Conservation (phyloP, 176 grass and related monocot genomes). For the Dendrocalamus sinicus region DNA sequence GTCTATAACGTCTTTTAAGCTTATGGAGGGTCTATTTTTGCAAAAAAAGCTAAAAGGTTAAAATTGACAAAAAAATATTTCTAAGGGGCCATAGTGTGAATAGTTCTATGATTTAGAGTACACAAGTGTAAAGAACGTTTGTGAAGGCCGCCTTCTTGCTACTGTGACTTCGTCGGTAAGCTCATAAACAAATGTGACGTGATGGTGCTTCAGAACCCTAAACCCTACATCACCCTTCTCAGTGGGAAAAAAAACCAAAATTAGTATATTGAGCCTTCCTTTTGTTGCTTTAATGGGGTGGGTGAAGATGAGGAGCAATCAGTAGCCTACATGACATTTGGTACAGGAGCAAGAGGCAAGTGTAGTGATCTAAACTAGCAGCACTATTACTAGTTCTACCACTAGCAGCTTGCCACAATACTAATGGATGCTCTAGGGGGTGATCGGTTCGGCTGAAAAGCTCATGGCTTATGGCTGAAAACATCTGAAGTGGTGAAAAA, state of each 20-base stretch:
- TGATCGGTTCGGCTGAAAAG: no score
- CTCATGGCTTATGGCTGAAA: no score
- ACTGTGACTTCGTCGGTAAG: slow-evolving; percentile 39
- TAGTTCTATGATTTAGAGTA: neutral
- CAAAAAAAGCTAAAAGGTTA: no score
- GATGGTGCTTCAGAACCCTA: slow-evolving; percentile 32
- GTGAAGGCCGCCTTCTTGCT: slow-evolving; percentile 38
- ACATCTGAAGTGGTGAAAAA: no score
- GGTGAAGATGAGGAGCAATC: slow-evolving; percentile 43
- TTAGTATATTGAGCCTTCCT: neutral
- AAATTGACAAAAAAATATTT: no score
- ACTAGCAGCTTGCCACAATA: neutral
- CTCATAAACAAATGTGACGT: slow-evolving; percentile 39
- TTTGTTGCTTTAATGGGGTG: slow-evolving; percentile 28
- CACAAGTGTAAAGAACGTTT: slow-evolving; percentile 30
- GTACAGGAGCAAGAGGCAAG: slow-evolving; percentile 1
- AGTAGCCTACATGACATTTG: slow-evolving; percentile 50
- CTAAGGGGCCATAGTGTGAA: no score
- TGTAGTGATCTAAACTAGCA: slow-evolving; percentile 11
- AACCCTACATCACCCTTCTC: neutral
- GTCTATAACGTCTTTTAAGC: no score
- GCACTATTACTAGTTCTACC: slow-evolving; percentile 8
- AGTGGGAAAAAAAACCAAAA: neutral
- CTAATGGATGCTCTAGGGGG: slow-evolving; percentile 23
- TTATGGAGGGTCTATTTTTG: no score